Conservation (phyloP, 163 green algal genomes). For the Coccomyxa subellipsoidea region DNA sequence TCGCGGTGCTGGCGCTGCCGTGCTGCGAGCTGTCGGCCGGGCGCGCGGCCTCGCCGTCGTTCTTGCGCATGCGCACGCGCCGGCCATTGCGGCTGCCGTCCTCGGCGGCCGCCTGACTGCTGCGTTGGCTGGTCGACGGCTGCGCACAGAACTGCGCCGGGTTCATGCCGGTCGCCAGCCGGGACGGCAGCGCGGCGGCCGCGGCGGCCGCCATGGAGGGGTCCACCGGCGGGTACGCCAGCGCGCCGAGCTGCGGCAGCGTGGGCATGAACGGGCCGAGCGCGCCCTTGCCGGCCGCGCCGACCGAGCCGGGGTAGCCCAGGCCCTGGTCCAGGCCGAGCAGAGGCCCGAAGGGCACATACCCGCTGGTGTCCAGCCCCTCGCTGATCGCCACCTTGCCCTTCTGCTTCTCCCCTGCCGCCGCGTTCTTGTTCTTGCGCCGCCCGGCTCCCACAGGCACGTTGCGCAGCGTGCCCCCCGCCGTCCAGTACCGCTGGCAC, state of each 20-base stretch:
- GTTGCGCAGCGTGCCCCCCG: conserved; percentile 82
- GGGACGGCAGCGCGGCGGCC: background rate
- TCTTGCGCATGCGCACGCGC: background rate
- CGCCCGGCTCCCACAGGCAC: conserved; percentile 76
- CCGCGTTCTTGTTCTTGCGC: conserved; percentile 71
- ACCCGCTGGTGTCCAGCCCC: background rate
- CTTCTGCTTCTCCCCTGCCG: conserved; percentile 33
- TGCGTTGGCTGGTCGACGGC: background rate
- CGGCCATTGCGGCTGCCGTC: background rate
- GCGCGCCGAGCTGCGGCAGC: background rate
- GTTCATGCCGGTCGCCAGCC: background rate
- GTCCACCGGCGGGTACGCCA: background rate
- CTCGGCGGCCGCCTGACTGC: background rate
- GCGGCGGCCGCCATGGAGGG: background rate
- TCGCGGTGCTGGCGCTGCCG: background rate
- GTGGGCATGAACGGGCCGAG: background rate
- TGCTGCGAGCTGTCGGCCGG: background rate
- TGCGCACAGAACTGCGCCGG: background rate
- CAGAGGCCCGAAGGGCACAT: background rate
- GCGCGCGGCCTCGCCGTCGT: background rate
- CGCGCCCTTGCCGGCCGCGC: background rate
- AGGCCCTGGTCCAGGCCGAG: background rate
- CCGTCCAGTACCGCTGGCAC: conserved; percentile 91
- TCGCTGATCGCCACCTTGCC: conserved; percentile 14
- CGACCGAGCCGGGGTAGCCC: background rate